These are phyloP conservation scores for Crataegus laevigata DNA, from an alignment of 306 rosid species.

Conservation along the genomic window DNA sequence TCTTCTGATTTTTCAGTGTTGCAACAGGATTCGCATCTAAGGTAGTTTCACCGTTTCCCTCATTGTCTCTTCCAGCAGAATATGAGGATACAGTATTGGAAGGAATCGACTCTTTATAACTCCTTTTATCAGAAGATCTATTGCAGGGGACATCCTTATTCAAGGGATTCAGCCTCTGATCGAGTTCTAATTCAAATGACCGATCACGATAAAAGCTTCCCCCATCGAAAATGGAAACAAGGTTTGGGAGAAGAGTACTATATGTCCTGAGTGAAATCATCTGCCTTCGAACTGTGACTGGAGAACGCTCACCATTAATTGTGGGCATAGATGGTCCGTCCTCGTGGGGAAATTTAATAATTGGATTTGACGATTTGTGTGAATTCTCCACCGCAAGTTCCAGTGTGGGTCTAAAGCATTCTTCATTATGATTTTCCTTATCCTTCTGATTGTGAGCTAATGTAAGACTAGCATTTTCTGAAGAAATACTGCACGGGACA, in stretches of 20 bases:
- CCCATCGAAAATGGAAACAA: constrained; percentile 6
- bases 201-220: constrained; percentile 13
- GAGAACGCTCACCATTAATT: constrained; percentile 26
- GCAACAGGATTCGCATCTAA: constrained; percentile 17
- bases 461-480: constrained; percentile 25
- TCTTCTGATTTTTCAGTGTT: constrained; percentile 22
- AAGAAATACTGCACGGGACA: constrained; percentile 81
- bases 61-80: constrained; percentile 18
- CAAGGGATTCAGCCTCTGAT: constrained; percentile 22
- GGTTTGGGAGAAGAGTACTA: constrained; percentile 37
- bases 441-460: constrained; percentile 20
- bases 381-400: constrained; percentile 35
- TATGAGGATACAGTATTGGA: constrained; percentile 9
- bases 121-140: constrained; percentile 29
- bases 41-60: constrained; percentile 27
- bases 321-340: constrained; percentile 16
- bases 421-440: constrained; percentile 20
- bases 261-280: constrained; percentile 46
- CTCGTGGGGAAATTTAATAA: constrained; percentile 16
- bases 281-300: constrained; percentile 24
- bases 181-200: constrained; percentile 23
- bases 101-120: constrained; percentile 17
- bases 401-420: constrained; percentile 19
- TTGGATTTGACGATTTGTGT: constrained; percentile 16
- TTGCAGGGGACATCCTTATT: constrained; percentile 23